Evolutionary conservation across 2,329 filamentous ascomycete species (phyloP), one percentile per base, ranked within the genome.

Genomic region (Laburnicola sp.): DNA sequence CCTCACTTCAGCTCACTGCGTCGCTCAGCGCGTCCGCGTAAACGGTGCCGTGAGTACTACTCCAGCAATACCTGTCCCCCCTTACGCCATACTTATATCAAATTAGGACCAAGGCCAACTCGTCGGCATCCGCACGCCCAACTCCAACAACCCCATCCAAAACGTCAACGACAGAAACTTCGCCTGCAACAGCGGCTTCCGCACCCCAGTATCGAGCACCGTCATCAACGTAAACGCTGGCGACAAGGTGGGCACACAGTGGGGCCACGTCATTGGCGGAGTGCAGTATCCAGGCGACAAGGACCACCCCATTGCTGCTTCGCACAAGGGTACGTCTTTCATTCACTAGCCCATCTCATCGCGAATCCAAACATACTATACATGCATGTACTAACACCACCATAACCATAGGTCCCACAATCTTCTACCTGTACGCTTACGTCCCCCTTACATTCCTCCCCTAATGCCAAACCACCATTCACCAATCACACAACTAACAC

Each of bases 181-280:
- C 9, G 35, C 78, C 37, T 82, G 79, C 67, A 79, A 79, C 63
- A 73, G 71, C 23, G 72, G 73, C 47, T 68, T 60, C 74, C 52
- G 53, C 42, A 58, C 61, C 58, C 68, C 68, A 4, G 61, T 69
- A 6, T 73, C 74, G 37, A 67, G 52, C 45, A 73, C 66, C 8
- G 71, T 83, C 45, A 77, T 83, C 56, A 69, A 73, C 36, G 76
- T 82, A 44, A 74, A 76, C 11, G 73, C 77, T 2, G 81, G 81
- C 9, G 80, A 82, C 62, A 73, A 75, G 57, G 69, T 83, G 39
- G 80, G 80, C 6, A 74, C 79, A 1, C 77, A 73, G 65, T 83
- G 77, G 74, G 78, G 79, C 36, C 80, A 83, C 59, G 72, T 82
- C 44, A 77, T 83, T 48, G 81, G 81, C 46, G 80, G 80, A 41